Conservation (phyloP, 805 yeast genomes). For the Tetrapisispora phaffii region DNA sequence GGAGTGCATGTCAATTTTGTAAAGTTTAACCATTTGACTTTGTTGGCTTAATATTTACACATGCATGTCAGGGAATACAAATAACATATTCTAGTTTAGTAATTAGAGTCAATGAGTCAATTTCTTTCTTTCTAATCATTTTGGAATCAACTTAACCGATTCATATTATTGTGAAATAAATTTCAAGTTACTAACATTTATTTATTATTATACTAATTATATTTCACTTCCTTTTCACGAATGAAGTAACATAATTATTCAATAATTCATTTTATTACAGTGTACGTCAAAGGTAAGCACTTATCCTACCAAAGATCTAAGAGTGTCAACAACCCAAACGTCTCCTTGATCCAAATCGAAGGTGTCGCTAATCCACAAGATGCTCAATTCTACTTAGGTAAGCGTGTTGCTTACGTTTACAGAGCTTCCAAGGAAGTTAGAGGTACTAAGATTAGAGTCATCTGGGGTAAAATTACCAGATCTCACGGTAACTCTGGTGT, state of each 20-base stretch:
- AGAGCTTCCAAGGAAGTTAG: conserved; percentile 95
- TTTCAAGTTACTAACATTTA: conserved; percentile 6
- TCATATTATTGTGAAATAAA: too few species aligned
- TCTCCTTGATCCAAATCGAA: conserved; percentile 93
- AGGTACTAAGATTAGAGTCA: conserved; percentile 98
- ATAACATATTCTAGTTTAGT: too few species aligned
- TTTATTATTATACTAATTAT: background rate
- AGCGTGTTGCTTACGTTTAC: conserved; percentile 99
- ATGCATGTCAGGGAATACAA: too few species aligned
- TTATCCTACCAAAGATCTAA: conserved; percentile 99
- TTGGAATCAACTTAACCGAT: background rate
- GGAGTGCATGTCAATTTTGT: too few species aligned
- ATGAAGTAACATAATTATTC: background rate
- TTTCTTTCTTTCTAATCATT: background rate
- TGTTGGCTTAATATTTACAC: too few species aligned
- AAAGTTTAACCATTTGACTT: too few species aligned
- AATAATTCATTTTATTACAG: conserved; percentile 32
- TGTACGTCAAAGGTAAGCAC: conserved; percentile 99
- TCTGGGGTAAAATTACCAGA: conserved; percentile 99
- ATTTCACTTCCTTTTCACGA: background rate
- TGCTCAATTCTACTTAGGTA: conserved; percentile 98
- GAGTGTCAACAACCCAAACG: conserved; percentile 95
- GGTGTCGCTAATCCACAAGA: conserved; percentile 88
- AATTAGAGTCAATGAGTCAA: too few species aligned
- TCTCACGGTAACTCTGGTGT: conserved; percentile 98